Percentiles rank a stretch among this genome's conserved stretches.
Evolutionary conservation across 2,329 filamentous ascomycete genomes (phyloP).

Genomic region (Kalmusia sp.): DNA sequence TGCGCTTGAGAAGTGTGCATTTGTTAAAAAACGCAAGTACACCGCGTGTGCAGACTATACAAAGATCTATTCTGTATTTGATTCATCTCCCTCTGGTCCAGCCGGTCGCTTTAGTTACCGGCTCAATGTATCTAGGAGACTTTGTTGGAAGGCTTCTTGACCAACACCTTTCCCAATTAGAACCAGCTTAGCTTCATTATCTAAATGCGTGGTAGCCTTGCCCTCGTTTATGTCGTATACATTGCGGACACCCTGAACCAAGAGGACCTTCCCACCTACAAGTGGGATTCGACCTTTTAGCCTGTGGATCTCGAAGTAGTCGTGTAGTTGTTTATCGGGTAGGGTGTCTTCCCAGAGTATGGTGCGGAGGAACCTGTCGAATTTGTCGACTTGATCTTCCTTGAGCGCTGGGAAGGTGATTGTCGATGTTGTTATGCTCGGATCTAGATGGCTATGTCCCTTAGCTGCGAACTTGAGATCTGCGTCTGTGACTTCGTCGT

Average conservation of each 20-base stretch:
- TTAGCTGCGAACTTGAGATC: constrained; percentile 72
- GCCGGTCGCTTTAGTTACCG: no score
- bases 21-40: no score
- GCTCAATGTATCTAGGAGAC: constrained; percentile 15
- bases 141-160: constrained; percentile 25
- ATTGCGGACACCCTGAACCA: constrained; percentile 91
- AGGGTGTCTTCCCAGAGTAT: constrained; percentile 82
- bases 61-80: no score
- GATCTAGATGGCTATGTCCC: constrained; percentile 90
- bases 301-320: constrained; percentile 80
- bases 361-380: constrained; percentile 84
- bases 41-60: no score
- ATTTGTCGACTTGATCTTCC: constrained; percentile 62
- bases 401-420: constrained; percentile 70
- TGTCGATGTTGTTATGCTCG: constrained; percentile 84
- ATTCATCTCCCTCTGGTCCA: no score
- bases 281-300: constrained; percentile 81
- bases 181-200: constrained; percentile 35
- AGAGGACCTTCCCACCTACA: constrained; percentile 69
- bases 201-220: not conserved
- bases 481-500: constrained; percentile 76
- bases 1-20: no score
- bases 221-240: constrained; percentile 87
- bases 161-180: constrained; percentile 40
- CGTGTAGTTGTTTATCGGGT: constrained; percentile 45